These are phyloP conservation scores for Sporothrix variecibatus DNA, from an alignment of 2,329 filamentous ascomycete genomes.

Conservation along the genomic window DNA sequence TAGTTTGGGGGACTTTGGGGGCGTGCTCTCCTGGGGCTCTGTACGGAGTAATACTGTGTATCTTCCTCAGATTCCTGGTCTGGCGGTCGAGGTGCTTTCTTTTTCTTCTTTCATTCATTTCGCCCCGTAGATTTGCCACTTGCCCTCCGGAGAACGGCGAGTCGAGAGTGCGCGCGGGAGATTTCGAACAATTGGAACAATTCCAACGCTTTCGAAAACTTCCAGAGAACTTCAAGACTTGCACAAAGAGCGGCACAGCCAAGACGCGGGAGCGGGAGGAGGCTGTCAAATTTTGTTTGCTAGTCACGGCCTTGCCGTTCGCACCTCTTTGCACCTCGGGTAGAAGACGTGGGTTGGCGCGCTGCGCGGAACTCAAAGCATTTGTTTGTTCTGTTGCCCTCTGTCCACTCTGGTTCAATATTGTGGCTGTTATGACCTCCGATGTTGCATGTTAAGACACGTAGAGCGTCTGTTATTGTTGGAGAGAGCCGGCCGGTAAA, in stretches of 20 bases:
- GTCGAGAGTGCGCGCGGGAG: background rate
- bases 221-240: background rate
- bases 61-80: background rate
- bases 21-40: background rate
- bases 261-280: conserved; percentile 8
- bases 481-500: conserved; percentile 6
- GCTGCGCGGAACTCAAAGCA: background rate
- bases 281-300: background rate
- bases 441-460: background rate
- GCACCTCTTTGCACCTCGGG: background rate
- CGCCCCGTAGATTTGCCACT: conserved; percentile 14
- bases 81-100: background rate
- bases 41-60: background rate
- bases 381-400: background rate
- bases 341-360: background rate
- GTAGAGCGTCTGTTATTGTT: background rate
- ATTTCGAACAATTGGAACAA: background rate
- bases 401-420: background rate
- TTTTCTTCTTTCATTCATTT: background rate
- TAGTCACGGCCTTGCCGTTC: conserved; percentile 2
- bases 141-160: background rate
- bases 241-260: conserved; percentile 2
- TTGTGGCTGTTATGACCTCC: background rate
- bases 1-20: background rate
- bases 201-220: background rate